Conservation (phyloP, 2,329 filamentous ascomycete genomes). For the Teratosphaeria viscida region DNA sequence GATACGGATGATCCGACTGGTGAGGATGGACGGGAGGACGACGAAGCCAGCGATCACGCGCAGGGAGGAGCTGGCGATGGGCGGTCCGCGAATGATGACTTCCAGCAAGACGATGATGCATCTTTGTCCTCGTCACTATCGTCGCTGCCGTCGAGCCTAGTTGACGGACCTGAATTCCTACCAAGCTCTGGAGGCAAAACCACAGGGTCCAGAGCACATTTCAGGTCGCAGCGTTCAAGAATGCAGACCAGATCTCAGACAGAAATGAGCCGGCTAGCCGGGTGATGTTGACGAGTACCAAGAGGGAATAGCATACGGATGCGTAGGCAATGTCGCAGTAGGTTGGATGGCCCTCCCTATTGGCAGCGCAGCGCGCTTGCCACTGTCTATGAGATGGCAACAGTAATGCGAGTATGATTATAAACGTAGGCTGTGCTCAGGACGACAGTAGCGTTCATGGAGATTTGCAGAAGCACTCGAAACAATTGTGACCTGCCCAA, state of each 20-base stretch:
- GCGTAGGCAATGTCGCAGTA: neutral
- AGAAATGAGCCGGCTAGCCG: neutral
- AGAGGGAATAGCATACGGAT: neutral
- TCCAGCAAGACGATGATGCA: neutral
- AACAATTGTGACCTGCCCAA: no score
- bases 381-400: no score
- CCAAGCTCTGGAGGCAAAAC: neutral
- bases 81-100: neutral
- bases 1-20: neutral
- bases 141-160: no score
- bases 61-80: neutral
- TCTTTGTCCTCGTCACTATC: neutral
- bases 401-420: no score
- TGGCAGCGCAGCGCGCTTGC: neutral
- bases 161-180: no score
- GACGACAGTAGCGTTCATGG: no score
- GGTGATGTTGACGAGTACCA: neutral
- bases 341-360: neutral
- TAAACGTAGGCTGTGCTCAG: no score
- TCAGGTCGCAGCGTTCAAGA: neutral
- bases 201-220: neutral
- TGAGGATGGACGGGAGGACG: neutral
- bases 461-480: no score
- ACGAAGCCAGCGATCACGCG: neutral
- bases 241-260: neutral